Conservation (phyloP, 805 yeast genomes). For the Metschnikowia lochheadii region DNA sequence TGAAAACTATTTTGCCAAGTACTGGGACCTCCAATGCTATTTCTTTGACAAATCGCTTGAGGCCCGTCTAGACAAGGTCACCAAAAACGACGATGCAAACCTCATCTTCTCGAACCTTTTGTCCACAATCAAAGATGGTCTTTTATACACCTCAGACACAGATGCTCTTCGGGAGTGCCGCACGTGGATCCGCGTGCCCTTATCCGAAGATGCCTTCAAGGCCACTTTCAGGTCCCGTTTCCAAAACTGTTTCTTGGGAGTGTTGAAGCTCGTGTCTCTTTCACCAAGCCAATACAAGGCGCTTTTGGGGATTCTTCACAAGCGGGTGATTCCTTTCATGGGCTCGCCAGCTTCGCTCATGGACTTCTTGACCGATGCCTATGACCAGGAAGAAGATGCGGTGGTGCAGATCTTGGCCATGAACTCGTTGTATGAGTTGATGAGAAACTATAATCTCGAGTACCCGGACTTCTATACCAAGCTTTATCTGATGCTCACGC, state of each 20-base stretch:
- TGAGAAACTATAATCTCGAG: constrained; percentile 78
- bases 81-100: not conserved
- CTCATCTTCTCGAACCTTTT: constrained; percentile 37
- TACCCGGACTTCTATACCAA: constrained; percentile 87
- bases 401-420: constrained; percentile 72
- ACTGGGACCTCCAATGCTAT: constrained; percentile 77
- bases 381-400: constrained; percentile 43
- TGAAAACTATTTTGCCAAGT: constrained; percentile 44
- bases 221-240: constrained; percentile 56
- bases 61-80: constrained; percentile 6
- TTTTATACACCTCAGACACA: constrained; percentile 20
- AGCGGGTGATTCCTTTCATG: constrained; percentile 77
- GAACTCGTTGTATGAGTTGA: constrained; percentile 82
- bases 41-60: constrained; percentile 47
- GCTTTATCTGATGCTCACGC: constrained; percentile 75
- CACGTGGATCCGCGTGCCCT: constrained; percentile 30
- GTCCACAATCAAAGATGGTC: constrained; percentile 32
- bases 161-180: constrained; percentile 29
- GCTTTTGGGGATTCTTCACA: constrained; percentile 68
- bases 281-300: constrained; percentile 61
- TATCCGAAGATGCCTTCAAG: constrained; percentile 37
- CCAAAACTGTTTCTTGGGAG: constrained; percentile 63
- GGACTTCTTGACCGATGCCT: constrained; percentile 92
- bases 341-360: constrained; percentile 75
- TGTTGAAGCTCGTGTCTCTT: constrained; percentile 47